Conservation (phyloP, 2,329 filamentous ascomycete species). For the Amesomyces nigricolor region DNA sequence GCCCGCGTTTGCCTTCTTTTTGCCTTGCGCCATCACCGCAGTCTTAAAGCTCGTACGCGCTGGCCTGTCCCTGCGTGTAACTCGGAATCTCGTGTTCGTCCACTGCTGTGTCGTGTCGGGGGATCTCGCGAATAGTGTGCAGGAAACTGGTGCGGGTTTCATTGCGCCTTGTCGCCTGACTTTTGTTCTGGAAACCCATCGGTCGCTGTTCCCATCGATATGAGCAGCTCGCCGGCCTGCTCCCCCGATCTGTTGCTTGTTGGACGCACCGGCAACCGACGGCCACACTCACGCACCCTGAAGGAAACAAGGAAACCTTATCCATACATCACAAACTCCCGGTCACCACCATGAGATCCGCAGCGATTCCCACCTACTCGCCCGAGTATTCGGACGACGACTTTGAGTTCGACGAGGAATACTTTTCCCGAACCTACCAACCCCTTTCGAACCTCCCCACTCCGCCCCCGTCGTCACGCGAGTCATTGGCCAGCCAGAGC, state of each 20-base stretch:
- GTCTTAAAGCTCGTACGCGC: not conserved
- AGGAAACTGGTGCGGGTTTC: slow-evolving; percentile 12
- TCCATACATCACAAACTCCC: too few species aligned
- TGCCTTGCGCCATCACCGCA: not conserved
- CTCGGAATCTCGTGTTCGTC: slow-evolving; percentile 23
- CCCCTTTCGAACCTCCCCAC: slow-evolving; percentile 64
- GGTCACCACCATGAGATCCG: slow-evolving; percentile 4
- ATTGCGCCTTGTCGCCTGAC: slow-evolving; percentile 13
- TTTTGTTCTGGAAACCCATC: not conserved
- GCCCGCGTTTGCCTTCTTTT: not conserved
- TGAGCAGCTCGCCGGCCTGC: slow-evolving; percentile 27
- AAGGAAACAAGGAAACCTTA: not conserved
- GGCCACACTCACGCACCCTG: slow-evolving; percentile 16
- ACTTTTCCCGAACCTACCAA: slow-evolving; percentile 56
- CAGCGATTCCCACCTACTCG: slow-evolving; percentile 19
- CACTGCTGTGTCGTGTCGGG: slow-evolving; percentile 3
- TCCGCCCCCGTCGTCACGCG: slow-evolving; percentile 52
- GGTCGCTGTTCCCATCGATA: slow-evolving; percentile 20
- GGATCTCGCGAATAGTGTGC: slow-evolving; percentile 5
- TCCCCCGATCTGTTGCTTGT: slow-evolving; percentile 24
- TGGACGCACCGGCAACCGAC: slow-evolving; percentile 26
- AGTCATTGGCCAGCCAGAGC: slow-evolving; percentile 40
- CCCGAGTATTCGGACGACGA: slow-evolving; percentile 29
- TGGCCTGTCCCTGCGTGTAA: slow-evolving; percentile 12
- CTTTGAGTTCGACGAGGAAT: slow-evolving; percentile 46